Base-by-base conservation (phyloP, 305 asterid species). In the Ilex paraguariensis region DNA sequence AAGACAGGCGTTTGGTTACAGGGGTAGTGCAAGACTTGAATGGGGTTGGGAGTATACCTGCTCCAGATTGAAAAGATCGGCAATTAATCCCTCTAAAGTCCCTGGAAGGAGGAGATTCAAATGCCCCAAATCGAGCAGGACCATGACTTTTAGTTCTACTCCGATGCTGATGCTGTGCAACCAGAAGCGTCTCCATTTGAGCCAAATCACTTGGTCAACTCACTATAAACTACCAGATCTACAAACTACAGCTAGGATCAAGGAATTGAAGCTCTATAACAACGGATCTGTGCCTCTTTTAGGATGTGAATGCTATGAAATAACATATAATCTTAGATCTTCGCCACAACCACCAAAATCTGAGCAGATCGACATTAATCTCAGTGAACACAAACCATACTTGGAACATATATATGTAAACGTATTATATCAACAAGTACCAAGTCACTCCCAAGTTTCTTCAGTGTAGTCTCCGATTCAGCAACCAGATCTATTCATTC, bases 341-440 rank as follows among this genome's bases (percentile, higher is more conserved):
- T 76, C 83, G 58, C 86, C 89, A 80, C n/a, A 89, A 75, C 87
- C 89, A 85, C 87, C 90, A 80, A 64, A 80, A 81, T 57, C 84
- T 79, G 63, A 85, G 80, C 65, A 77, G 73, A 79, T 77, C 82
- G 74, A 77, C 66, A 36, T 71, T 68, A 46, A 73, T 57, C 56
- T 72, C 74, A 68, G 58, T 51, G 74, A 63, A 66, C 28, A 80
- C 76, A 33, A 48, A 71, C 75, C 59, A 69, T 42, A 48, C 75
- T 67, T 48, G 69, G 66, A 73, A 61, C 97, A 90, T 82, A 82
- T 46, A 46, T 36, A 36, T 36, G 9, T 3, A 5, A 36, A 36
- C 28, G 28, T 21, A 21, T 7, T 17, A 52, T 8, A 10, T 5
- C 56, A 16, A 52, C 56, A 52, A 52, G 4, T 8, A 16, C 30